Evolutionary conservation across 202 grass and related monocot genomes (phyloP), one percentile per base, ranked within the genome.

Genomic region (Schoenoplectus triqueter): DNA sequence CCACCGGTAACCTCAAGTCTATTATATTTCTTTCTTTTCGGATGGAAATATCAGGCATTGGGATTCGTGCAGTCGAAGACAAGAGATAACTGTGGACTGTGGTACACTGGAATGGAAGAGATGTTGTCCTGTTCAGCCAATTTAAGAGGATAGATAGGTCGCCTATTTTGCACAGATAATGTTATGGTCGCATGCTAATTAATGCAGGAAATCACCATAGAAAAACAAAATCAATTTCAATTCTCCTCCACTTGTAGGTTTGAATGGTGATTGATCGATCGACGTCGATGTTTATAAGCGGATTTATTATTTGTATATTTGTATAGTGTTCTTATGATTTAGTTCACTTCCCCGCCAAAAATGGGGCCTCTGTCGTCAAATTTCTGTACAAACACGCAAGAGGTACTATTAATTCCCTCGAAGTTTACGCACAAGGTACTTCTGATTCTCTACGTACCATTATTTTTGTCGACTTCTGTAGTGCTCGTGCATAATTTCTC

Each of bases 341-440:
- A 31, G 31, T 31, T 31, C 31, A 31, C 31, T 31, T 31, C 31
- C 31, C 31, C 31, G 31, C 31, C 31, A 31, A 31, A 31, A 31
- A 31, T 31, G 48, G 71, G 48, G 4, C 48, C n/a, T 21, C 18
- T 20, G 17, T 52, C 49, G 19, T 76, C 72, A 39, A 22, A 14
- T 76, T 75, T 52, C 72, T 76, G 72, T 55, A 76, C 19, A 49
- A 31, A 76, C 50, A 76, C 72, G 49, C 72, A 76, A 56, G 19
- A 55, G 7, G 49, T 55, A 55, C 72, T 76, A 56, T 56, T 76
- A 76, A 31, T 76, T 76, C 72, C 72, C 72, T 76, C 48, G 72
- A 39, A 39, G 20, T 31, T 31, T 31, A 31, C 31, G 31, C 31
- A 31, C 31, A 73, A 1, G 47, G 70, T 18, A 62, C 15, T 73